phyloP scores from a whole-genome alignment of 2,329 filamentous ascomycete species.

The Knufia petricola region DNA sequence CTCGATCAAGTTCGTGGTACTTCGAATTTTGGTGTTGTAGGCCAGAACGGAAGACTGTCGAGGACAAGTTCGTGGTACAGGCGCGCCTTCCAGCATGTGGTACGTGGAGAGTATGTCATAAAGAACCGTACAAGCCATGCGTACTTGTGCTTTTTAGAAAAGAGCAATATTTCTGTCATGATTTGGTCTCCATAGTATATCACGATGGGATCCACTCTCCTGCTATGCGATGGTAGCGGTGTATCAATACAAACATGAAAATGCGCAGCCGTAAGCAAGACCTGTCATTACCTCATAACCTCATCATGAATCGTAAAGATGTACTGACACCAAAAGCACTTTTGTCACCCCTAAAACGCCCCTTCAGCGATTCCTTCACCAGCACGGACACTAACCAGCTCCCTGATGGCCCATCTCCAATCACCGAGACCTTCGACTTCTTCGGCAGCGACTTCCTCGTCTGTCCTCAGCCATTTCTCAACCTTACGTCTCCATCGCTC shows the following conservation, averaged over 20 bases:
- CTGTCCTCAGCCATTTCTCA: constrained; percentile 63
- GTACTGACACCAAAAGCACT: neutral
- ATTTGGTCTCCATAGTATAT: neutral
- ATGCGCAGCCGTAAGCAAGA: neutral
- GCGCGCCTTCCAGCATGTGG: too few relatives aligned
- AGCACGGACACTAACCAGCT: constrained; percentile 27
- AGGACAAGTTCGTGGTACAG: too few relatives aligned
- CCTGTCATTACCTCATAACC: neutral
- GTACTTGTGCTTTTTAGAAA: too few relatives aligned
- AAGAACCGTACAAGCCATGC: neutral
- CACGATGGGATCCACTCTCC: neutral
- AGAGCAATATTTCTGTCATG: too few relatives aligned
- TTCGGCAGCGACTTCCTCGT: constrained; percentile 34
- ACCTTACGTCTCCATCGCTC: constrained; percentile 83
- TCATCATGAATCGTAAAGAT: neutral
- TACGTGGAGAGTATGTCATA: too few relatives aligned
- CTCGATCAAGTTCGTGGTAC: too few relatives aligned
- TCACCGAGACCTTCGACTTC: constrained; percentile 42
- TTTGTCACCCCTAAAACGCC: neutral
- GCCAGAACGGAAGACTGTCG: too few relatives aligned
- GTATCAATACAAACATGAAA: neutral
- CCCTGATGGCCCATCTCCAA: constrained; percentile 67
- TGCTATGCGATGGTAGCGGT: neutral
- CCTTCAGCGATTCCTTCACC: neutral
- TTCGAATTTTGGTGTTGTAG: too few relatives aligned